Evolutionary conservation across 805 yeast species (phyloP).

Genomic region (Jamesozyma lodderae): DNA sequence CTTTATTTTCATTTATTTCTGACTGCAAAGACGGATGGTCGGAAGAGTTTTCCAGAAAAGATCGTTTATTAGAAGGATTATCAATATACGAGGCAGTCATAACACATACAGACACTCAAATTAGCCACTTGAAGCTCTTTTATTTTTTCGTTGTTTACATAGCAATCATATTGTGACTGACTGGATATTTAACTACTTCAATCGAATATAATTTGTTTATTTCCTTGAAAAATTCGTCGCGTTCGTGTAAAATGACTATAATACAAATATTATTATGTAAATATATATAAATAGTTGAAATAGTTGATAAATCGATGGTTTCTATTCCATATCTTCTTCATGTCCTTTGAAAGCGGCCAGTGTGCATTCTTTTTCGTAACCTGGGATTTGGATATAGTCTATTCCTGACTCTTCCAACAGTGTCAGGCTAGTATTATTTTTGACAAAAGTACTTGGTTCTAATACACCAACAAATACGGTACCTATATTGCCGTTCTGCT

Average conservation of each 20-base stretch:
- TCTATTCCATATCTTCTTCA: slow-evolving; percentile 47
- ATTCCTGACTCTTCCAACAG: slow-evolving; percentile 50
- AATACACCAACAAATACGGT: slow-evolving; percentile 85
- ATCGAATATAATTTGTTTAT: neutral
- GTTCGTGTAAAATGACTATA: neutral
- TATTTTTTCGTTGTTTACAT: no score
- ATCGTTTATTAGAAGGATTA: no score
- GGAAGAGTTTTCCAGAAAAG: no score
- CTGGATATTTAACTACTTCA: no score
- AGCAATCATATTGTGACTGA: no score
- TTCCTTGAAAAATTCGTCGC: neutral
- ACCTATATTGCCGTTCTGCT: slow-evolving; percentile 38
- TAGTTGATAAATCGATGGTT: slow-evolving; percentile 18
- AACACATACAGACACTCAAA: no score
- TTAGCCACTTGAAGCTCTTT: no score
- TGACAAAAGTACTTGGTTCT: slow-evolving; percentile 87
- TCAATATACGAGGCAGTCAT: no score
- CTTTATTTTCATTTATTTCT: no score
- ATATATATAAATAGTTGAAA: no score
- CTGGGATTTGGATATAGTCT: slow-evolving; percentile 73
- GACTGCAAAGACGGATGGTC: no score
- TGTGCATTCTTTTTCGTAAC: slow-evolving; percentile 65
- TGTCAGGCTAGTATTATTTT: slow-evolving; percentile 49
- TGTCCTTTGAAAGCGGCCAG: slow-evolving; percentile 41
- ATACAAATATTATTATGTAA: no score